Evolutionary conservation across 352 stramenopile genomes (phyloP), one percentile per base, ranked within the genome.

Genomic region (Phytophthora fragariaefolia): DNA sequence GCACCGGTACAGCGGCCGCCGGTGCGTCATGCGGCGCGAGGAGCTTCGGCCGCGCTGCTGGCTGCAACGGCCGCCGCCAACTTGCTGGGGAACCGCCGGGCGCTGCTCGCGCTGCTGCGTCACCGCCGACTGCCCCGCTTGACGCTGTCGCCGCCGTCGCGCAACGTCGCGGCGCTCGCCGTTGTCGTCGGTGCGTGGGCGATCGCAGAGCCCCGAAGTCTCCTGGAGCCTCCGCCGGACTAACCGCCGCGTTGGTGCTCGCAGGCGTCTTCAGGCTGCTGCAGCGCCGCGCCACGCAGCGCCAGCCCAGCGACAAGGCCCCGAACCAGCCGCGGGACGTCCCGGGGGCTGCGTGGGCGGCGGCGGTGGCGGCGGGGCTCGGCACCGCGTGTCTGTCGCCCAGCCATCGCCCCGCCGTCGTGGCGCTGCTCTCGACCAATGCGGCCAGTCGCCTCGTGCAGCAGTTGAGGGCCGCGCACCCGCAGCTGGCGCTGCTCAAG

Each of bases 101-200:
- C 63, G 23, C 34, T 81, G 38, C 15, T 71, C 4, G 42, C 50
- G 27, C 10, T 76, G 7, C 32, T 73, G 27, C 46, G 28, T 15
- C 30, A 40, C 6, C 51, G 32, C 7, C 55, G 69, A 27, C 48
- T 78, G 17, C 28, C 58, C n/a, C 28, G 34, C 1, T 49, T 82
- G 40, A 58, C 47, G 24, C 22, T 82, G 17, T 15, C 34, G 20
- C 64, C 46, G 18, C 82, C 80, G 4, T 78, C 76, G n/a, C 78
- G 76, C 45, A 88, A 80, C 64, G 45, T 77, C 17, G 47, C 76
- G 17, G 75, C 82, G 4, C 63, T 91, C 24, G 78, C 78, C 7
- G 53, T 91, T 15, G 89, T 91, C 66, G 78, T 91, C 42, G 82
- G 82, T 89, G 13, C 26, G 79, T 77, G n/a, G n/a, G n/a, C n/a